Percentiles rank a stretch among this genome's conserved stretches.
Evolutionary conservation across 352 stramenopile species (phyloP).

Genomic region (Globisporangium lucens): DNA sequence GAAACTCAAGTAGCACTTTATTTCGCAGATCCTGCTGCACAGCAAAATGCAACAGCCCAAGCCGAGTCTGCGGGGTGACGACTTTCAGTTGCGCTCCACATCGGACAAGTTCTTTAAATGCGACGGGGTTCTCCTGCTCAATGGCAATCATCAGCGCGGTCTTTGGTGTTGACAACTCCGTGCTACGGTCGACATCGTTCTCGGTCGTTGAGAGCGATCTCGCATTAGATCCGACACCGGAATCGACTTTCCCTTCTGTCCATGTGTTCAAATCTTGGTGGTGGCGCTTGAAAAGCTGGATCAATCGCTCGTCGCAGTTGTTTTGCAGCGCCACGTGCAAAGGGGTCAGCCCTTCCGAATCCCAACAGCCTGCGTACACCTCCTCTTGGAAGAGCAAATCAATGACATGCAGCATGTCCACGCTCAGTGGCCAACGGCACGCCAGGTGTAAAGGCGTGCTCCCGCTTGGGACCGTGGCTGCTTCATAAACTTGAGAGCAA

Average conservation of each 20-base stretch:
- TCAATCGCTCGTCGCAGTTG: conserved; percentile 34
- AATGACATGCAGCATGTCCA: conserved; percentile 36
- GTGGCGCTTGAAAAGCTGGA: conserved; percentile 47
- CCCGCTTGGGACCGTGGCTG: conserved; percentile 22
- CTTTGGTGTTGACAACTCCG: conserved; percentile 23
- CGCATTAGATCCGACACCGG: not conserved
- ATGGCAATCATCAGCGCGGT: conserved; percentile 59
- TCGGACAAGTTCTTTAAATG: conserved; percentile 43
- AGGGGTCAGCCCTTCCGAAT: conserved; percentile 39
- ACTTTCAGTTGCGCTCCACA: conserved; percentile 44
- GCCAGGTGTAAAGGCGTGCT: conserved; percentile 55
- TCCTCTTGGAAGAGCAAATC: conserved; percentile 41
- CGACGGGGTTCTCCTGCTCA: conserved; percentile 39
- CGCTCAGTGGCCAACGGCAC: conserved; percentile 31
- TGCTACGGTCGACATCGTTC: not conserved
- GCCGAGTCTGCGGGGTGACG: conserved; percentile 40
- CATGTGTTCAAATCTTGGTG: conserved; percentile 58
- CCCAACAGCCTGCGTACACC: conserved; percentile 49
- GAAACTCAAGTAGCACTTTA: conserved; percentile 14
- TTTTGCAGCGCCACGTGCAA: conserved; percentile 54
- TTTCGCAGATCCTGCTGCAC: conserved; percentile 14
- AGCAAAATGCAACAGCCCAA: conserved; percentile 51
- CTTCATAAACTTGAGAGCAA: conserved; percentile 27
- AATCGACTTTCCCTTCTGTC: conserved; percentile 41
- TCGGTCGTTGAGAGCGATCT: not conserved